Base-by-base conservation (phyloP, 2,329 filamentous ascomycete genomes). In the Cylindrodendrum hubeiense region DNA sequence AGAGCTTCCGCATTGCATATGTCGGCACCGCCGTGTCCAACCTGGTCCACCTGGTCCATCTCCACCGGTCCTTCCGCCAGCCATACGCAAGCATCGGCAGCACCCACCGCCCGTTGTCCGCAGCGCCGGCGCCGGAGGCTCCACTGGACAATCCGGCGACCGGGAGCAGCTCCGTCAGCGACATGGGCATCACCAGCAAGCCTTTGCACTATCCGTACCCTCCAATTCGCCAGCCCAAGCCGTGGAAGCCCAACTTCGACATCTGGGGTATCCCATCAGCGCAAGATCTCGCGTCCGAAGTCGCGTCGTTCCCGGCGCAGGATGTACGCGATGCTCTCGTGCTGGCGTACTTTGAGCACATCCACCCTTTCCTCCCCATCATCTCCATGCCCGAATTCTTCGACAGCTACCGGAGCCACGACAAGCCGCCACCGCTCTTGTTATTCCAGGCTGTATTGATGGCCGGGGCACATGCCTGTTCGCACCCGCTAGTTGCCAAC, bases 1-100 rank as follows among this genome's bases (percentile, higher is more conserved):
- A 74, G 8, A 74, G 69, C 46, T 74, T 73, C 62, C 72, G 72
- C 6, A 74, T 74, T 2, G 72, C 72, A 1, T 74, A 74, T 10
- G 69, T 74, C 33, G 72, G 72, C 37, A 74, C 72, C 7, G 67
- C 70, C 10, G 72, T 74, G 1, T 74, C 72, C 1, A 74, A 74
- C 4, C 59, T 74, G 1, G 70, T 72, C 2, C 72, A 74, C 10
- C 52, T 74, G 0, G 72, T 74, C 0, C 70, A 74, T 17, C 41
- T 74, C 2, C 72, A 74, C 33, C 64, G 67, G 1, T 73, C 70
- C 0, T 74, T 74, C 5, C 70, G 69, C 15, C 72, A 72, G 17
- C 70, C 72, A 1, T 73, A 72, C 3, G 54, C 71, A 7, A 60
- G 46, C 69, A 65, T 67, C 1, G 55, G 52, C 0, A 66, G 67